These are phyloP conservation scores for Flaveria linearis DNA, from an alignment of 129 eudicot species.

Conservation along the genomic window DNA sequence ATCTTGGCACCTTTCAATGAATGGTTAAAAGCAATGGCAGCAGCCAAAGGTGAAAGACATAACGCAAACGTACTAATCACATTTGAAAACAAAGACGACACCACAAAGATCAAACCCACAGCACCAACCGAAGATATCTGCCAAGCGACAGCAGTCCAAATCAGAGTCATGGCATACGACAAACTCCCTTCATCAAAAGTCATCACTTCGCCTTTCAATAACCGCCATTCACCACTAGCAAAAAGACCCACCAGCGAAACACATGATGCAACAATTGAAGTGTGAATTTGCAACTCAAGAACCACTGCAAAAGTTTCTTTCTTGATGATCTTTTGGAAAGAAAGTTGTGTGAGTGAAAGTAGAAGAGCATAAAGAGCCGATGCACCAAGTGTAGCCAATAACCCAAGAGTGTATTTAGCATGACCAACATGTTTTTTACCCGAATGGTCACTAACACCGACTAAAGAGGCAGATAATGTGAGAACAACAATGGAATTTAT, in stretches of 20 bases:
- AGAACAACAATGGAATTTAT: constrained; percentile 47
- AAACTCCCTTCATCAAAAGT: constrained; percentile 46
- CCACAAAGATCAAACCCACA: constrained; percentile 66
- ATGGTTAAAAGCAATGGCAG: constrained; percentile 52
- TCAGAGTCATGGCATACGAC: constrained; percentile 65
- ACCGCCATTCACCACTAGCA: constrained; percentile 79
- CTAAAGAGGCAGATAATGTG: constrained; percentile 61
- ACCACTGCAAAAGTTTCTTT: constrained; percentile 67
- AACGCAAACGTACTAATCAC: constrained; percentile 63
- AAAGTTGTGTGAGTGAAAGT: constrained; percentile 70
- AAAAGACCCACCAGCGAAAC: constrained; percentile 64
- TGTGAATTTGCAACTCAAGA: constrained; percentile 68
- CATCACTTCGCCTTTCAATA: constrained; percentile 48
- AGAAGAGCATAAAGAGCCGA: constrained; percentile 67
- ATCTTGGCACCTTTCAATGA: constrained; percentile 55
- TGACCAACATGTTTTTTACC: constrained; percentile 36
- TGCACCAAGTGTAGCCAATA: constrained; percentile 57
- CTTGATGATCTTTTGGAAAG: constrained; percentile 55
- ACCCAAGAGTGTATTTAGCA: constrained; percentile 44
- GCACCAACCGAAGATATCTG: constrained; percentile 79
- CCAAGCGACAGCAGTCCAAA: constrained; percentile 70
- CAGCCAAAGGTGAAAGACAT: constrained; percentile 65
- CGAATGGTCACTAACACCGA: constrained; percentile 61
- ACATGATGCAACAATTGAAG: constrained; percentile 62
- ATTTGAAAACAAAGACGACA: constrained; percentile 72